Evolutionary conservation across 176 grass and related monocot genomes (phyloP).

Genomic region (Phoenix dactylifera): DNA sequence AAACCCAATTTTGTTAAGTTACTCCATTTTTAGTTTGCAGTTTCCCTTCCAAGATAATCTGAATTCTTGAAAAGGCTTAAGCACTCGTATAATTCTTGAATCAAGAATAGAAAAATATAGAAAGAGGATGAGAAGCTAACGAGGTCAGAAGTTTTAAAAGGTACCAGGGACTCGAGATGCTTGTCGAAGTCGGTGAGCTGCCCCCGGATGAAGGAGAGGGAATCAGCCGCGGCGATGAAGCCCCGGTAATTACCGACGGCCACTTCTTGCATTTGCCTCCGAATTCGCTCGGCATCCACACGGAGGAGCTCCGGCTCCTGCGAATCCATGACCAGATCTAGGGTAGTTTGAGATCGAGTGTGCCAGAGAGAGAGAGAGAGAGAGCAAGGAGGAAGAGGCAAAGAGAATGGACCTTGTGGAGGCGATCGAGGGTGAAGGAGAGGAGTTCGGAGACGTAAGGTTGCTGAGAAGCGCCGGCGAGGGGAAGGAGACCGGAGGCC

Average conservation of each 20-base stretch:
- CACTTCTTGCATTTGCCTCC: conserved; percentile 99
- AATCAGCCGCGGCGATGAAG: conserved; percentile 85
- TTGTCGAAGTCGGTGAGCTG: conserved; percentile 91
- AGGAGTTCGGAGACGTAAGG: conserved; percentile 99
- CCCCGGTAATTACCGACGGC: conserved; percentile 93
- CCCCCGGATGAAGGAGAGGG: conserved; percentile 79
- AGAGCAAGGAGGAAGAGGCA: neutral
- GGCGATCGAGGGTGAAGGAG: conserved; percentile 98
- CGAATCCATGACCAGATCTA: conserved; percentile 3
- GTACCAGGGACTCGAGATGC: conserved; percentile 82
- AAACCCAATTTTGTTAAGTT: too few relatives aligned
- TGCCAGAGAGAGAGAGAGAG: neutral
- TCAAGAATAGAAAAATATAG: neutral
- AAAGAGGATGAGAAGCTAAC: neutral
- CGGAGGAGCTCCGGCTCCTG: conserved; percentile 96
- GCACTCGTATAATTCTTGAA: neutral
- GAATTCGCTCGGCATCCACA: conserved; percentile 93
- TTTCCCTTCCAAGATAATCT: too few relatives aligned
- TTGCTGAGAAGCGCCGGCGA: conserved; percentile 56
- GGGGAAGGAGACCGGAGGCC: conserved; percentile 29
- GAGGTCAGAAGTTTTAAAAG: neutral
- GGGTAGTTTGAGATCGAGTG: too few relatives aligned
- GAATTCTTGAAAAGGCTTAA: too few relatives aligned
- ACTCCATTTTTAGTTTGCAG: too few relatives aligned
- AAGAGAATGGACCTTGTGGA: conserved; percentile 52